Conservation (phyloP, 148 eudicot species). For the Silene latifolia region DNA sequence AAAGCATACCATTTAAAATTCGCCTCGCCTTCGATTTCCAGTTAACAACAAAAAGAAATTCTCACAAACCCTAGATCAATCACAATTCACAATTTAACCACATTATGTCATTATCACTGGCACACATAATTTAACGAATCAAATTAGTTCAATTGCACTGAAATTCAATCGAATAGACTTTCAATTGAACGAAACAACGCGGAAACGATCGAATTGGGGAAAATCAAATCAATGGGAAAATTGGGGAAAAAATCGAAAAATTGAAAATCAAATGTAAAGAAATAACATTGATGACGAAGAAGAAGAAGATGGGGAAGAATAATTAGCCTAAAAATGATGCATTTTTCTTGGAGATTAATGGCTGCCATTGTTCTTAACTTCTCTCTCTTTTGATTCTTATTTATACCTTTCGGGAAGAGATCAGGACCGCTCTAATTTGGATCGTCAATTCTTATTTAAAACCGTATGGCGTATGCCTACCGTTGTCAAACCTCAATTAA, state of each 20-base stretch:
- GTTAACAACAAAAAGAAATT: background rate
- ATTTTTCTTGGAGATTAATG: conserved; percentile 25
- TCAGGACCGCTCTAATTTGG: too few relatives aligned
- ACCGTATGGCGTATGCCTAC: too few relatives aligned
- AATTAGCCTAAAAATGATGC: conserved; percentile 21
- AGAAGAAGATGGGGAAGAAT: background rate
- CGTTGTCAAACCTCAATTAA: too few relatives aligned
- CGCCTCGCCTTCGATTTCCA: background rate
- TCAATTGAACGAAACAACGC: background rate
- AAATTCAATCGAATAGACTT: background rate
- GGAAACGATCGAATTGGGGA: background rate
- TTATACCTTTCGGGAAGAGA: conserved; percentile 16
- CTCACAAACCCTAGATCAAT: conserved; percentile 11
- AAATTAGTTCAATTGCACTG: background rate
- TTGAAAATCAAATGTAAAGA: too few relatives aligned
- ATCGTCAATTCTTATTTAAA: too few relatives aligned
- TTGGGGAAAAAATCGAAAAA: background rate
- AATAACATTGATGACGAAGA: background rate
- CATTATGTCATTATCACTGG: conserved; percentile 7
- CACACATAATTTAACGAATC: background rate
- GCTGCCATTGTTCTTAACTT: conserved; percentile 26
- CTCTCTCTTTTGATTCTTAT: conserved; percentile 7
- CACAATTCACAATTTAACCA: background rate
- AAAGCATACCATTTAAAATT: conserved; percentile 19
- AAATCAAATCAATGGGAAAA: background rate